Percentiles rank a stretch among this genome's conserved stretches.
Conservation (phyloP, 768 basidiomycete genomes). For the Coprinellus aureogranulatus region DNA sequence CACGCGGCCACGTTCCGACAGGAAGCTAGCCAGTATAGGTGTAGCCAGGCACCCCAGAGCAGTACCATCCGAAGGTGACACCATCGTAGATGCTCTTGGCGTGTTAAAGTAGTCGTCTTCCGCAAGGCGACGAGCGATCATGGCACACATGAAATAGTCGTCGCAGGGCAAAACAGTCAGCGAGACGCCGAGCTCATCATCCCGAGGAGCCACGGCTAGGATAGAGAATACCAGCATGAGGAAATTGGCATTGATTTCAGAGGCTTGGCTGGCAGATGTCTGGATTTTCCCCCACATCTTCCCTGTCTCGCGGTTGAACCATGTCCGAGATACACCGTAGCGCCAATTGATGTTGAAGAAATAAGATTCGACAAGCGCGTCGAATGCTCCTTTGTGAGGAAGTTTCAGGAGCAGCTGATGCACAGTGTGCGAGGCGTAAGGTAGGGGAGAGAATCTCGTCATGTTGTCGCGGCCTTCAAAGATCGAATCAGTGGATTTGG, state of each 20-base stretch:
- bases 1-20: constrained; percentile 44
- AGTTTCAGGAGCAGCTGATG: constrained; percentile 34
- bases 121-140: constrained; percentile 44
- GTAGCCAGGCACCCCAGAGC: constrained; percentile 46
- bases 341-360: constrained; percentile 50
- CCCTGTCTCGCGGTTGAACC: constrained; percentile 41
- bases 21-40: constrained; percentile 42
- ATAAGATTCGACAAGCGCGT: constrained; percentile 37
- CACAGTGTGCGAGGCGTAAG: constrained; percentile 20
- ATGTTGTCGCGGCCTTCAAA: constrained; percentile 24
- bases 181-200: neutral
- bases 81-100: constrained; percentile 31
- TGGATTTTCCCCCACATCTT: constrained; percentile 48
- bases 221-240: constrained; percentile 49
- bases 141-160: constrained; percentile 40
- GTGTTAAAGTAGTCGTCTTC: constrained; percentile 43
- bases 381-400: constrained; percentile 29
- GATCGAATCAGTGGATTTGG: constrained; percentile 32
- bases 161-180: constrained; percentile 12
- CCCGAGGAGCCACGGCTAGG: constrained; percentile 39
- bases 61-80: constrained; percentile 45
- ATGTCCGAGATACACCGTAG: constrained; percentile 48
- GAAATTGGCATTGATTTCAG: constrained; percentile 50
- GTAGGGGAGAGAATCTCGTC: constrained; percentile 20
- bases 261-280: constrained; percentile 23